A percentile compares a stretch with the other conserved stretches of the same genome.
Evolutionary conservation across 1,284 basidiomycete genomes (phyloP).

Genomic region (Vanrija sp.): DNA sequence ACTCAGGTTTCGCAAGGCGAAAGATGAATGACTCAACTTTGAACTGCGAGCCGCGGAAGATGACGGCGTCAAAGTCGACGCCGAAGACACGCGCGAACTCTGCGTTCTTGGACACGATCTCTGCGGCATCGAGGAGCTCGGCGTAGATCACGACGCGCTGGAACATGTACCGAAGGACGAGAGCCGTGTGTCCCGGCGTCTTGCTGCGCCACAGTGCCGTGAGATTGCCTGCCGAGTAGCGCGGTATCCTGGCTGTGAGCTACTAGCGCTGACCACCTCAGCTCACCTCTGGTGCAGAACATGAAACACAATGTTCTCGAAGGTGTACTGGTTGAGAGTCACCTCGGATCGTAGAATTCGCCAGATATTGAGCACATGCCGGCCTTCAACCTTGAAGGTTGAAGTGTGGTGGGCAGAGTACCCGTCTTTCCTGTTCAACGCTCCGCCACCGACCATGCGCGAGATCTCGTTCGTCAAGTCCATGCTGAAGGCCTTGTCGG

Average conservation of each 20-base stretch:
- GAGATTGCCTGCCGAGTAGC: slow-evolving; percentile 64
- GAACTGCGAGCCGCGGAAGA: slow-evolving; percentile 92
- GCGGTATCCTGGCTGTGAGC: slow-evolving; percentile 60
- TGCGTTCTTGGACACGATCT: slow-evolving; percentile 84
- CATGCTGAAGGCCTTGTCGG: slow-evolving; percentile 57
- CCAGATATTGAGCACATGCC: slow-evolving; percentile 92
- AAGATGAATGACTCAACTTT: slow-evolving; percentile 99
- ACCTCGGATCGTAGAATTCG: slow-evolving; percentile 83
- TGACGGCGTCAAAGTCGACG: slow-evolving; percentile 92
- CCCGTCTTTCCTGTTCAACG: slow-evolving; percentile 55
- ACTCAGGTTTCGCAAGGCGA: slow-evolving; percentile 95
- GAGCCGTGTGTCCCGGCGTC: slow-evolving; percentile 56
- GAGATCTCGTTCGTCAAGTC: slow-evolving; percentile 65
- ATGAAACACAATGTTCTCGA: slow-evolving; percentile 86
- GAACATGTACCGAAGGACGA: slow-evolving; percentile 62
- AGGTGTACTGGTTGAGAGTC: slow-evolving; percentile 72
- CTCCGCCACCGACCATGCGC: slow-evolving; percentile 57
- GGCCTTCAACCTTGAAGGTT: slow-evolving; percentile 76
- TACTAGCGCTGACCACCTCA: neutral
- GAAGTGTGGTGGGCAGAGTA: slow-evolving; percentile 76
- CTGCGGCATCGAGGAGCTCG: slow-evolving; percentile 72
- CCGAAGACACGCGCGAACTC: slow-evolving; percentile 97
- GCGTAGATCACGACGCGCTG: slow-evolving; percentile 64
- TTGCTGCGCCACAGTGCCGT: slow-evolving; percentile 68
- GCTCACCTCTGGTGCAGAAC: slow-evolving; percentile 65